phyloP scores from a whole-genome alignment of 164 flowering plant species.

The Nelumbo lutea region DNA sequence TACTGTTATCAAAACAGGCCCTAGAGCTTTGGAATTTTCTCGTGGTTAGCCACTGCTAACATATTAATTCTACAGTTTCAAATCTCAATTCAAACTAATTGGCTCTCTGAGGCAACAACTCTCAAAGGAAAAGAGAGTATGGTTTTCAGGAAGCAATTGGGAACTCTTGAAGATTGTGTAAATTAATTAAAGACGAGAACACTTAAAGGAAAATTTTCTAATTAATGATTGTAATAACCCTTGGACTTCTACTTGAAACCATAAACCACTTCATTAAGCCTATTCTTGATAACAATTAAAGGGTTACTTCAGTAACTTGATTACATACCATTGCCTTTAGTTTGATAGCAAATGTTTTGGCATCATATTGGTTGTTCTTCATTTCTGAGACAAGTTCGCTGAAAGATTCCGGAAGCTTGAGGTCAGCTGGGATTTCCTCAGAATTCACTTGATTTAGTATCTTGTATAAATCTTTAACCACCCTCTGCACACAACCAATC shows the following conservation, averaged over 20 bases:
- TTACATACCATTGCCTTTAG: conserved; percentile 77
- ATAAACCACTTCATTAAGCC: background rate
- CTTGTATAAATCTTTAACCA: conserved; percentile 72
- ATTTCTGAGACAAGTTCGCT: conserved; percentile 70
- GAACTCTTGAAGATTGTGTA: background rate
- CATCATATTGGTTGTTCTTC: conserved; percentile 72
- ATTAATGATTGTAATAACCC: background rate
- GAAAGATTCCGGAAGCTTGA: conserved; percentile 74
- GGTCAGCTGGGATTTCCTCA: conserved; percentile 65
- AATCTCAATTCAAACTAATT: too few species aligned
- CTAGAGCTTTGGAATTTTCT: too few species aligned
- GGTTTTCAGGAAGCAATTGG: too few species aligned
- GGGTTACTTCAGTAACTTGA: background rate
- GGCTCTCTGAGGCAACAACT: too few species aligned
- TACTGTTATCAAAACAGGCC: too few species aligned
- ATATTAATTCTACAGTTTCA: too few species aligned
- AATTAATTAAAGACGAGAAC: background rate
- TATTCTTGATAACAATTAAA: background rate
- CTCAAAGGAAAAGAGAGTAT: too few species aligned
- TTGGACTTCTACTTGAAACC: background rate
- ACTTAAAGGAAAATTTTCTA: background rate
- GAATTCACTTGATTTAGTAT: conserved; percentile 70
- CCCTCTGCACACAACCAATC: conserved; percentile 48
- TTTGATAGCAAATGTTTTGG: conserved; percentile 68
- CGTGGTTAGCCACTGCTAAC: too few species aligned